Evolutionary conservation across 2,329 filamentous ascomycete genomes (phyloP).

Genomic region (Scopulariopsis brevicaulis): DNA sequence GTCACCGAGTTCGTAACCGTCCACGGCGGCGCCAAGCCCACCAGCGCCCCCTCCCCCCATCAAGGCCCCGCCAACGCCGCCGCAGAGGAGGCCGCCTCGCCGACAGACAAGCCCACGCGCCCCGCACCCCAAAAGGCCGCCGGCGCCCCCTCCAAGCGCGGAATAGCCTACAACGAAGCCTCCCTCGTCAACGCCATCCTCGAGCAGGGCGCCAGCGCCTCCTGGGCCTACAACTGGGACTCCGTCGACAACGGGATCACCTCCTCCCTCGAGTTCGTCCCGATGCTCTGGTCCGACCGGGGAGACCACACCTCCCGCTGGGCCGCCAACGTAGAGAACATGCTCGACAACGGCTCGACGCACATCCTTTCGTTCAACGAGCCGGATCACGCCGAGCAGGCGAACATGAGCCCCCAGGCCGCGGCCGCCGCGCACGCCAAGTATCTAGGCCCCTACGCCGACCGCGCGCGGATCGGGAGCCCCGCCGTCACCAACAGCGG

Average conservation of each 20-base stretch:
- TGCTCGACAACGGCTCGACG: conserved; percentile 41
- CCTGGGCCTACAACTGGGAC: conserved; percentile 63
- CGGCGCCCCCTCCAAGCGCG: conserved; percentile 40
- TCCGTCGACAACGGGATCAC: conserved; percentile 28
- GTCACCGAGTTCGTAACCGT: conserved; percentile 26
- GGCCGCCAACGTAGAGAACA: conserved; percentile 33
- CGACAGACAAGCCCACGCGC: neutral
- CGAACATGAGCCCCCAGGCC: conserved; percentile 39
- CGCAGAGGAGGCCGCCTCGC: conserved; percentile 1
- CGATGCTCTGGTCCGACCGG: conserved; percentile 51
- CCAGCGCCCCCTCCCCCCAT: conserved; percentile 11
- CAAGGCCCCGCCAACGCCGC: conserved; percentile 6
- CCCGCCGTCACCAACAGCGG: conserved; percentile 53
- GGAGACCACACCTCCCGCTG: conserved; percentile 34
- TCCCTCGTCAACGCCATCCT: conserved; percentile 39
- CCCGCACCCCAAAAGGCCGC: conserved; percentile 2
- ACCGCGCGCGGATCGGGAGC: conserved; percentile 41
- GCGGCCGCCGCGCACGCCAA: conserved; percentile 42
- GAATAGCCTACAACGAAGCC: conserved; percentile 55
- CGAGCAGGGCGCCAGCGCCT: conserved; percentile 19
- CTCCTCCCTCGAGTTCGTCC: conserved; percentile 44
- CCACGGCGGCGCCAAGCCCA: conserved; percentile 9
- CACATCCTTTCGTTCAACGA: conserved; percentile 62
- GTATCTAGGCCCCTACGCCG: conserved; percentile 42
- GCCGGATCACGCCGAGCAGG: conserved; percentile 49